Percentiles rank a stretch among this genome's conserved stretches.
phyloP scores from a whole-genome alignment of 140 eudicot species.

The Anethum foeniculum region DNA sequence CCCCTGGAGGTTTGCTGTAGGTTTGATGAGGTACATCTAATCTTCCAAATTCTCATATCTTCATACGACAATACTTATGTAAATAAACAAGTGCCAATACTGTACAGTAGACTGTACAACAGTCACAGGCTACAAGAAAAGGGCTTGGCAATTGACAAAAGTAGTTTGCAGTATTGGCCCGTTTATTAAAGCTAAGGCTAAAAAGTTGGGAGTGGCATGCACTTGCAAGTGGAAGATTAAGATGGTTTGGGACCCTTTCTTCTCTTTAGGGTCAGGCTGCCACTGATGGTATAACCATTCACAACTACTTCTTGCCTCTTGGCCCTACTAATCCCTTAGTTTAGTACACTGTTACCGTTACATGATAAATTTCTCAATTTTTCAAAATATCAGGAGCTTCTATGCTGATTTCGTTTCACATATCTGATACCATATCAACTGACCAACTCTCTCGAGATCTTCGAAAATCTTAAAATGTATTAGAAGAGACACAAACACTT shows the following conservation, averaged over 20 bases:
- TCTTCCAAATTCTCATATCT: not conserved
- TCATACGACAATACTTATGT: not conserved
- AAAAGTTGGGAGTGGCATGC: conserved; percentile 4
- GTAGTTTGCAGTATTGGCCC: conserved; percentile 7
- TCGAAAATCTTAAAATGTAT: not conserved
- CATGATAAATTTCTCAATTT: not conserved
- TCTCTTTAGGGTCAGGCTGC: conserved; percentile 3
- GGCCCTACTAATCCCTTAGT: not conserved
- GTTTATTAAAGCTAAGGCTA: not conserved
- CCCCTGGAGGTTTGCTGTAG: not conserved
- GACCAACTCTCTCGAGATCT: not conserved
- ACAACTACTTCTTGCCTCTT: conserved; percentile 1
- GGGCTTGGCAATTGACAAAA: conserved; percentile 8
- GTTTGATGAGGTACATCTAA: not conserved
- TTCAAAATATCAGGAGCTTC: not conserved
- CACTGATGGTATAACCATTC: not conserved
- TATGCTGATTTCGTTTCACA: not conserved
- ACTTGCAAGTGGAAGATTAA: conserved; percentile 4
- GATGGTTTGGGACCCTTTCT: conserved; percentile 5
- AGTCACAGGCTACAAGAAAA: not conserved
- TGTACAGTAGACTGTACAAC: conserved; percentile 1
- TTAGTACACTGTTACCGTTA: not conserved
- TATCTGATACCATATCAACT: too few species aligned
- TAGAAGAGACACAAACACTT: too few species aligned
- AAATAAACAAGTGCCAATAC: not conserved